Evolutionary conservation across 2,329 filamentous ascomycete genomes (phyloP), one percentile per base, ranked within the genome.

Genomic region (Talaromyces amestolkiae): DNA sequence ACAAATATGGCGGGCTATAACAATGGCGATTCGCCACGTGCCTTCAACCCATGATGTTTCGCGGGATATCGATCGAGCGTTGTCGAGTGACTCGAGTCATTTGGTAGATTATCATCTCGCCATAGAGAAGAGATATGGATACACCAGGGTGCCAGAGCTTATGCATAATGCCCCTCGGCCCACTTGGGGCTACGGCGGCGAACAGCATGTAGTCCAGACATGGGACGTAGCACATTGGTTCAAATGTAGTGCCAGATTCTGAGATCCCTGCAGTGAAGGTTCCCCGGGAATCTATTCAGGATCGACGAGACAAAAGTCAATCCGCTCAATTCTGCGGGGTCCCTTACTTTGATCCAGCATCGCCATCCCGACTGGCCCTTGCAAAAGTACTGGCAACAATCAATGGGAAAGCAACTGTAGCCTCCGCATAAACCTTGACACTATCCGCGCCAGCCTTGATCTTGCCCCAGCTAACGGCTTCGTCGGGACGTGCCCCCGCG

Each of bases 391-490:
- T 85, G 4, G 87, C 87, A 10, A 89, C 87, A 68, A 90, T 88
- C 68, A 90, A 77, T 8, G 88, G 88, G 71, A 90, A 90, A 17
- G 84, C 87, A 17, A 89, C 80, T 0, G 88, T 90, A 1, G 88
- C 88, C 75, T 90, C 88, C 17, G 86, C 87, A 71, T 88, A 89
- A 5, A 89, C 91, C 88, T 98, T 99, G 65, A 98, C 93, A 72
- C 89, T 91, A 68, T 95, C 90, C 1, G 90, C 95, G 61, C 89
- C 91, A 49, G 89, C 84, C 79, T 96, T 97, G 78, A 99, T 97
- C 84, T 99, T 99, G 3, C 95, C 95, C 95, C 95, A 99, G 68
- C 93, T 97, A 17, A 99, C 91, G 5, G 95, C 95, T 80, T 99
- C 95, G 73, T 99, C 95, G 4, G 95, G 95, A 64, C 95, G 84